These are phyloP conservation scores for Puccinia polysora DNA, from an alignment of 1,284 basidiomycete genomes.

Conservation along the genomic window DNA sequence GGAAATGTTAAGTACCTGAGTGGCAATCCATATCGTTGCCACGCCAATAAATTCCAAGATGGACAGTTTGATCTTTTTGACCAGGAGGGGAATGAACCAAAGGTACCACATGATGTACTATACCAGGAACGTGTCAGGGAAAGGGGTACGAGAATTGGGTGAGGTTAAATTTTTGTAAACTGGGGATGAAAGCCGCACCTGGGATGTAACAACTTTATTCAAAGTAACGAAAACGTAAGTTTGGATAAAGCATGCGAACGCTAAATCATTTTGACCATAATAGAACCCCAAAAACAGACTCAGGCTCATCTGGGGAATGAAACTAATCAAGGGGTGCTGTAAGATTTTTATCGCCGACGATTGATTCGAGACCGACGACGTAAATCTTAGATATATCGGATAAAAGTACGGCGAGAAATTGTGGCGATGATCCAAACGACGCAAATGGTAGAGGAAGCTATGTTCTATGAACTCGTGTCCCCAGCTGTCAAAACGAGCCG, in stretches of 20 bases:
- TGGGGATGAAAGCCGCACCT: constrained; percentile 59
- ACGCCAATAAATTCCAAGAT: constrained; percentile 57
- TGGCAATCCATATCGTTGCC: constrained; percentile 66
- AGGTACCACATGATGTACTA: constrained; percentile 99
- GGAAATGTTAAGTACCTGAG: constrained; percentile 56
- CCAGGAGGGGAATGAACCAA: constrained; percentile 76
- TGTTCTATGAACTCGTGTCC: constrained; percentile 85
- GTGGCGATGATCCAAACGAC: constrained; percentile 88
- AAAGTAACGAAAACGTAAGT: constrained; percentile 85
- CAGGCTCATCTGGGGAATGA: constrained; percentile 66
- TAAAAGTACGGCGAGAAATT: constrained; percentile 99
- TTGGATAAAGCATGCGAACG: constrained; percentile 84
- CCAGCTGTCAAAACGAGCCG: constrained; percentile 60
- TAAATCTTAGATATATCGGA: constrained; percentile 69
- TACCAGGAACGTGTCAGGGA: constrained; percentile 59
- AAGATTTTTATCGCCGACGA: constrained; percentile 45
- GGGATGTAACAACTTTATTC: constrained; percentile 98
- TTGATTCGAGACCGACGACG: background rate
- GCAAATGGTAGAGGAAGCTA: constrained; percentile 87
- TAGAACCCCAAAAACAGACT: constrained; percentile 66
- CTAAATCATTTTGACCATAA: constrained; percentile 61
- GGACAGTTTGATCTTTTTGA: constrained; percentile 60
- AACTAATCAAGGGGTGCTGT: constrained; percentile 49
- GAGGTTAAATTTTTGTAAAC: background rate
- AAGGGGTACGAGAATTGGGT: background rate